These are phyloP conservation scores for Trichoderma orchidacearum DNA, from an alignment of 495 filamentous ascomycete species.

Conservation along the genomic window DNA sequence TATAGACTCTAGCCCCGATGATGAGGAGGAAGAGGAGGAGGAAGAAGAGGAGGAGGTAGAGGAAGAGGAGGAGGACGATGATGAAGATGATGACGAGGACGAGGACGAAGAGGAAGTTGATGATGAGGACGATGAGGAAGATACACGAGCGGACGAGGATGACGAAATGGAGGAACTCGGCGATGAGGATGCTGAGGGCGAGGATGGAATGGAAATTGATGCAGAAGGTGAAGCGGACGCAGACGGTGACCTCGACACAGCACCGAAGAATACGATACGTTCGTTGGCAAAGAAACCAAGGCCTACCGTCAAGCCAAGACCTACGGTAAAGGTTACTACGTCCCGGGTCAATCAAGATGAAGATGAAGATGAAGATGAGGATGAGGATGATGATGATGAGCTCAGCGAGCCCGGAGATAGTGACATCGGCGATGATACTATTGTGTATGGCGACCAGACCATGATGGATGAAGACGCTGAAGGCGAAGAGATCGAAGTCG, in stretches of 20 bases:
- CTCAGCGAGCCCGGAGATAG: slow-evolving; percentile 38
- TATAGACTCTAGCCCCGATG: slow-evolving; percentile 38
- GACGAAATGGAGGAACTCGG: slow-evolving; percentile 20
- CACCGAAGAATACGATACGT: not conserved
- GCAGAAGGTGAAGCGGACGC: slow-evolving; percentile 16
- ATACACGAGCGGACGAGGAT: slow-evolving; percentile 8
- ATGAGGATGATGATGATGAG: slow-evolving; percentile 30
- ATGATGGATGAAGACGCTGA: slow-evolving; percentile 41
- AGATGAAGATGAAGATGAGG: slow-evolving; percentile 32
- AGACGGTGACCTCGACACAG: slow-evolving; percentile 22
- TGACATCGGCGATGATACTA: slow-evolving; percentile 13
- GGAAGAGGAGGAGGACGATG: slow-evolving; percentile 27
- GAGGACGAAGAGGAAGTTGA: slow-evolving; percentile 23
- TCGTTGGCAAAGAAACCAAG: slow-evolving; percentile 5
- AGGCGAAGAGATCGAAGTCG: slow-evolving; percentile 46
- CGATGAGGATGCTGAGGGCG: slow-evolving; percentile 27
- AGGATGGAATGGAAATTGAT: slow-evolving; percentile 13
- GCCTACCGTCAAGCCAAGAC: slow-evolving; percentile 9
- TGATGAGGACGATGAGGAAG: slow-evolving; percentile 11
- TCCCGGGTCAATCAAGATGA: slow-evolving; percentile 9
- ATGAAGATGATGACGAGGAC: slow-evolving; percentile 25
- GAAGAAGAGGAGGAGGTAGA: slow-evolving; percentile 29
- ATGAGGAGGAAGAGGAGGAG: slow-evolving; percentile 34
- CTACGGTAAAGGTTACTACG: not conserved
- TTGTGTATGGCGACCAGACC: slow-evolving; percentile 22